Evolutionary conservation across 2,329 filamentous ascomycete genomes (phyloP), one percentile per base, ranked within the genome.

Genomic region (Graphium sp.): DNA sequence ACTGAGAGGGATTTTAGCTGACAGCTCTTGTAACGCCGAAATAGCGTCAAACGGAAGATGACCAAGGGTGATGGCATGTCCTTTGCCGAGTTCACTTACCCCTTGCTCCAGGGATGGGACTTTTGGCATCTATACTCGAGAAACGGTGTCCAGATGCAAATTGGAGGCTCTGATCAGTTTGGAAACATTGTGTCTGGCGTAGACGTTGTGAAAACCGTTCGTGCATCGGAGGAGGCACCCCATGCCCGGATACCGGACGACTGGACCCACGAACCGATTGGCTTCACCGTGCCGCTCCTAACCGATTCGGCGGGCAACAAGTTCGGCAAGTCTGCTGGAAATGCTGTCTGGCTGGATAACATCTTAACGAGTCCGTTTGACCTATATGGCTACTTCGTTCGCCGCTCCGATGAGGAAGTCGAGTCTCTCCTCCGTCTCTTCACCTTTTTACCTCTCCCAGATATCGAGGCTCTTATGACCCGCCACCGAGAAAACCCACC

Each of bases 111-210:
- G 48, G 84, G 78, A 14, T 95, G 85, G 78, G 89, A 98, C 49
- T 98, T 85, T 70, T 95, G 82, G 81, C 65, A 80, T 40, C 66
- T 95, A 55, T 91, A 80, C 52, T 49, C 41, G 35, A 63, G 68
- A 26, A 60, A 63, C 15, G 66, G 66, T 26, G 62, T 84, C 7
- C 76, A 85, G 45, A 67, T 95, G 47, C 84, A 98, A 53, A 81
- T 98, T 29, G 89, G 89, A 33, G 89, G 89, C 22, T 84, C 84
- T 6, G 89, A 98, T 47, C 89, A 98, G 54, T 95, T 77, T 47
- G 89, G 89, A 36, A 98, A 98, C 52, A 95, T 98, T 38, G 67
- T 91, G 17, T 74, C 85, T 9, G 89, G 89, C 27, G 76, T 89
- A 44, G 82, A 94, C 34, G 70, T 79, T 3, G 67, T 95, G 41